A percentile compares a stretch with the other conserved stretches of the same genome.
These are phyloP conservation scores for Kuraishia hungarica DNA, from an alignment of 805 yeast genomes.

Conservation along the genomic window DNA sequence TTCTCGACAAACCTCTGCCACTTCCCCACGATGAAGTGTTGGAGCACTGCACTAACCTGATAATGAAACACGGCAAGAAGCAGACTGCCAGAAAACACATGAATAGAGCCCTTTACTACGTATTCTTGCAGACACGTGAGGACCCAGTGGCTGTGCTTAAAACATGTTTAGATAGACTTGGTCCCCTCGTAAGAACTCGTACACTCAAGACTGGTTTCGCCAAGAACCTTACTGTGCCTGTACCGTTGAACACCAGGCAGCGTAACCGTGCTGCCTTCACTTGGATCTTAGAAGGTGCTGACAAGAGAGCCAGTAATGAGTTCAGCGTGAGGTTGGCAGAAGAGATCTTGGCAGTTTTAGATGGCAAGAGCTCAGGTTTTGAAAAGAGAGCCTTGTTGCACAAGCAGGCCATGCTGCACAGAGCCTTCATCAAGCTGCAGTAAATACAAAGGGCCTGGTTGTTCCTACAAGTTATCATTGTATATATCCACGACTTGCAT, in stretches of 20 bases:
- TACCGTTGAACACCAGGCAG: conserved; percentile 74
- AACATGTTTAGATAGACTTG: conserved; percentile 68
- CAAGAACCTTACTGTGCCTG: conserved; percentile 72
- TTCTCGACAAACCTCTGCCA: conserved; percentile 51
- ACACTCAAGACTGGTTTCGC: conserved; percentile 82
- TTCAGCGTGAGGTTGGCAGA: conserved; percentile 86
- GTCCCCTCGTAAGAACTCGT: conserved; percentile 75
- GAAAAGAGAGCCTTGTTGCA: conserved; percentile 81
- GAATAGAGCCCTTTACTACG: conserved; percentile 72
- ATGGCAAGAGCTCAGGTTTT: conserved; percentile 74
- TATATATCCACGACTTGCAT: background rate
- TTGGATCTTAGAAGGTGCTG: conserved; percentile 86
- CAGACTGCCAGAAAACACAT: conserved; percentile 67
- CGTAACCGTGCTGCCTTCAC: conserved; percentile 78
- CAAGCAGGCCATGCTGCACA: conserved; percentile 78
- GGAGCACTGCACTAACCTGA: conserved; percentile 71
- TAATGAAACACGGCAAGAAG: conserved; percentile 91
- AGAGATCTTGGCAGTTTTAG: conserved; percentile 69
- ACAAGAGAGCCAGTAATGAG: conserved; percentile 69
- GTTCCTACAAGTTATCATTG: background rate
- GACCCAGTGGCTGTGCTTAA: conserved; percentile 78
- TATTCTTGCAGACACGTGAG: conserved; percentile 58
- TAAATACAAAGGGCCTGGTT: background rate
- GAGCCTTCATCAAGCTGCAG: conserved; percentile 58
- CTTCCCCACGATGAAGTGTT: conserved; percentile 58